phyloP scores from a whole-genome alignment of 2,329 filamentous ascomycete genomes.

The Scleromitrula shiraiana region DNA sequence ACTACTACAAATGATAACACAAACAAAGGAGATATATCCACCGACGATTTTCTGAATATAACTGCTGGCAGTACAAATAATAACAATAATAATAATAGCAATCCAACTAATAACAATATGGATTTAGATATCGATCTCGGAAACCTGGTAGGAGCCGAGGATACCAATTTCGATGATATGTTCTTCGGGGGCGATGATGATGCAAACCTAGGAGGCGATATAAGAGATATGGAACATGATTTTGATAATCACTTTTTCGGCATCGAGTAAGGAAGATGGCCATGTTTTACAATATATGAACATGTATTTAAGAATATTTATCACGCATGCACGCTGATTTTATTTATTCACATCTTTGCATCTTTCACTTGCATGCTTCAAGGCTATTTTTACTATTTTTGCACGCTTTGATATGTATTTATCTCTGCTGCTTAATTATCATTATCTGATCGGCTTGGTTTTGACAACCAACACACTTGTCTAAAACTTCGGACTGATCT shows the following conservation, averaged over 20 bases:
- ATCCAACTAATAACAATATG: constrained; percentile 11
- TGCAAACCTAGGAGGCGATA: constrained; percentile 13
- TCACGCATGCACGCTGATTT: too few species aligned
- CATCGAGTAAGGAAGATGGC: constrained; percentile 14
- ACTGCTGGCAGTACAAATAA: background rate
- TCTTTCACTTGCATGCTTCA: too few species aligned
- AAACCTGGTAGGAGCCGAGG: constrained; percentile 33
- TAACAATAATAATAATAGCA: background rate
- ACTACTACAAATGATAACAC: background rate
- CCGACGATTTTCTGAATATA: constrained; percentile 20
- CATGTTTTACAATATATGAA: too few species aligned
- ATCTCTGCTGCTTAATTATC: too few species aligned
- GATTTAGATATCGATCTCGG: constrained; percentile 45
- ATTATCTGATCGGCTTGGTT: too few species aligned
- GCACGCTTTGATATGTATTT: too few species aligned
- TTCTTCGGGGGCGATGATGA: constrained; percentile 21
- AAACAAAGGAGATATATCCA: constrained; percentile 8
- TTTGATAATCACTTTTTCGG: constrained; percentile 27
- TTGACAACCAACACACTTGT: too few species aligned
- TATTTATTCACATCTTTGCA: too few species aligned
- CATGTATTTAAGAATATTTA: too few species aligned
- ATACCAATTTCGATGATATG: constrained; percentile 27
- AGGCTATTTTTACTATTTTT: too few species aligned
- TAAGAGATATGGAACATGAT: constrained; percentile 22
- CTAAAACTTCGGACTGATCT: too few species aligned